Percentiles rank a stretch among this genome's conserved stretches.
These are phyloP conservation scores for Botryotinia globosa DNA, from an alignment of 2,329 filamentous ascomycete genomes.

Conservation along the genomic window DNA sequence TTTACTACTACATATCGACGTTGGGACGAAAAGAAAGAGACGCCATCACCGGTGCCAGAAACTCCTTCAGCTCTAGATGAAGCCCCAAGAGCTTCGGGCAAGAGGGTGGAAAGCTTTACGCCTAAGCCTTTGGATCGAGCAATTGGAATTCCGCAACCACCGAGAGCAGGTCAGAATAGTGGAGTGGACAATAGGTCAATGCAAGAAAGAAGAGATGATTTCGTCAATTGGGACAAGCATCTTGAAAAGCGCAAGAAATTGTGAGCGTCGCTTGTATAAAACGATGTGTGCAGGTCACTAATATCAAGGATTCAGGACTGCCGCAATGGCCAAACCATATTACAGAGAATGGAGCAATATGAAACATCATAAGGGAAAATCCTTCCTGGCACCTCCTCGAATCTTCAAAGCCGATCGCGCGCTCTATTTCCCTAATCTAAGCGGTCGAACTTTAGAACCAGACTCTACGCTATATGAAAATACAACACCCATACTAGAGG, in stretches of 20 bases:
- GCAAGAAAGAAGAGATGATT: slow-evolving; percentile 70
- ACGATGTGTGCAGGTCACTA: not conserved
- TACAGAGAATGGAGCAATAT: slow-evolving; percentile 95
- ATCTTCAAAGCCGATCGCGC: slow-evolving; percentile 79
- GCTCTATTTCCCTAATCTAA: slow-evolving; percentile 91
- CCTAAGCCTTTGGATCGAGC: slow-evolving; percentile 65
- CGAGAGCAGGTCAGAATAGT: slow-evolving; percentile 75
- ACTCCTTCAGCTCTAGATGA: slow-evolving; percentile 50
- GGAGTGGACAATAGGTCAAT: slow-evolving; percentile 68
- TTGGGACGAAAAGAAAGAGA: slow-evolving; percentile 35
- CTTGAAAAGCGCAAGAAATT: slow-evolving; percentile 71
- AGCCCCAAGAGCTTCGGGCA: slow-evolving; percentile 60
- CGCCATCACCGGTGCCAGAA: slow-evolving; percentile 24
- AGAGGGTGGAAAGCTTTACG: slow-evolving; percentile 52
- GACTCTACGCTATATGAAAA: slow-evolving; percentile 49
- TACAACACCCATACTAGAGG: slow-evolving; percentile 72
- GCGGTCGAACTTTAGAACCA: slow-evolving; percentile 71
- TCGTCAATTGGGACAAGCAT: slow-evolving; percentile 83
- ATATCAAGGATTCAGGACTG: slow-evolving; percentile 51
- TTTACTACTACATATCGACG: slow-evolving; percentile 47
- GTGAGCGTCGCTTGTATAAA: slow-evolving; percentile 44
- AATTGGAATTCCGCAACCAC: slow-evolving; percentile 76
- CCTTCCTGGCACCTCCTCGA: slow-evolving; percentile 80
- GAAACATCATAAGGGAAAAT: slow-evolving; percentile 80
- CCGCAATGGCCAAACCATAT: slow-evolving; percentile 80